Percentiles rank a stretch among this genome's conserved stretches.
Evolutionary conservation across 225 moss, liverwort and hornwort species (phyloP).

Genomic region (Lunularia cruciata): DNA sequence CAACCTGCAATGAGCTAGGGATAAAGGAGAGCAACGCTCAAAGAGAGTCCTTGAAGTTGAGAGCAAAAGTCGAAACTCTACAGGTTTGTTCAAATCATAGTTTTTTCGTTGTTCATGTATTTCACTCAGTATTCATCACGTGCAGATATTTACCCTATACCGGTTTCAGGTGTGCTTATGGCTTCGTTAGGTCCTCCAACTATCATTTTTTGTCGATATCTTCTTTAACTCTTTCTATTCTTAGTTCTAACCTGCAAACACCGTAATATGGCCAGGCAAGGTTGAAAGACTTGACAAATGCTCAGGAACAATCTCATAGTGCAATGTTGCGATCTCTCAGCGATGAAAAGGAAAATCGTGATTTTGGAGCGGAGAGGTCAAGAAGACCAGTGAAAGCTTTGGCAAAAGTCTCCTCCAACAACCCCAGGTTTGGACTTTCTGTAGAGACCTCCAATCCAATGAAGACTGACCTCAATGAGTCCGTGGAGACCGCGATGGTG

Average conservation of each 20-base stretch:
- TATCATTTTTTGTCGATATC: too few relatives aligned
- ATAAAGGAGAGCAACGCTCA: background rate
- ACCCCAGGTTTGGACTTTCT: background rate
- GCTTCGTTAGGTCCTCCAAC: too few relatives aligned
- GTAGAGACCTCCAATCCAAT: too few relatives aligned
- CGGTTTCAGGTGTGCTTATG: too few relatives aligned
- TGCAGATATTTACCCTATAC: too few relatives aligned
- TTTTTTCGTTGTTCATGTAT: too few relatives aligned
- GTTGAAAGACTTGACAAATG: background rate
- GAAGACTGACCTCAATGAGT: background rate
- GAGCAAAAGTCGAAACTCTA: background rate
- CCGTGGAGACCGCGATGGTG: background rate
- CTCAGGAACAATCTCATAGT: background rate
- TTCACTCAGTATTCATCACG: too few relatives aligned
- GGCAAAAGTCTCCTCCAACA: background rate
- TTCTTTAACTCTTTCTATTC: too few relatives aligned
- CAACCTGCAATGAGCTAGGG: background rate
- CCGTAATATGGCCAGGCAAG: background rate
- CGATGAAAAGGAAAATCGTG: background rate
- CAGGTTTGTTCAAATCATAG: slow-evolving; percentile 10
- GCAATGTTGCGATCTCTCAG: background rate
- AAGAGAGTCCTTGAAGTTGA: slow-evolving; percentile 8
- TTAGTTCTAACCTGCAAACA: too few relatives aligned
- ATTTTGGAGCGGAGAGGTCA: background rate
- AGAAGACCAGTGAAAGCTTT: background rate